A percentile compares a stretch with the other conserved stretches of the same genome.
These are phyloP conservation scores for Gentiana straminea DNA, from an alignment of 257 asterid species.

Conservation along the genomic window DNA sequence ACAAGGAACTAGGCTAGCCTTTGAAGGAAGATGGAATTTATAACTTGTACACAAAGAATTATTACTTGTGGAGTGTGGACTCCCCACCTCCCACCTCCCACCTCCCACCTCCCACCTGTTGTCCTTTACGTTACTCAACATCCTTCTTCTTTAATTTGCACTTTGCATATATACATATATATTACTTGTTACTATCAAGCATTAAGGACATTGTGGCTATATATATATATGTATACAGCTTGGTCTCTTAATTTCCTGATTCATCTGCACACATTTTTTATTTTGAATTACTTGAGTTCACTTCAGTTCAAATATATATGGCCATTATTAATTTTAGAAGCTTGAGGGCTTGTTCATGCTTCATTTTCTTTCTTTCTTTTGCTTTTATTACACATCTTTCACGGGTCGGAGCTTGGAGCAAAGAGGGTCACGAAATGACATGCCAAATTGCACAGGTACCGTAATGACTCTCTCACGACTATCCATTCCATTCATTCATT, in stretches of 20 bases:
- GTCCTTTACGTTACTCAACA: not conserved
- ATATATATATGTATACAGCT: not conserved
- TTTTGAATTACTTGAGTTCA: no score
- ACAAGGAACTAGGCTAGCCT: no score
- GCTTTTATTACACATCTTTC: constrained; percentile 23
- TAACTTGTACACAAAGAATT: constrained; percentile 45
- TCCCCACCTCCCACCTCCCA: constrained; percentile 4
- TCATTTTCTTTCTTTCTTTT: constrained; percentile 20
- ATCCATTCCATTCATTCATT: no score
- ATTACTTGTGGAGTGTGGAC: no score
- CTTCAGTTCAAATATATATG: not conserved
- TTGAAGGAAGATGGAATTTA: constrained; percentile 7
- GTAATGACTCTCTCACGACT: not conserved
- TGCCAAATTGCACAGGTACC: constrained; percentile 83
- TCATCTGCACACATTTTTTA: no score
- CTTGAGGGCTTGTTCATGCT: constrained; percentile 12
- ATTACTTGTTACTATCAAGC: no score
- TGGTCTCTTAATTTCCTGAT: not conserved
- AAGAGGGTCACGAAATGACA: constrained; percentile 84
- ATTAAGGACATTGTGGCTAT: no score
- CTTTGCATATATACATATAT: no score
- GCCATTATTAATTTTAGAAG: constrained; percentile 13
- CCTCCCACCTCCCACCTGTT: constrained; percentile 5
- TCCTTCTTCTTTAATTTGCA: no score
- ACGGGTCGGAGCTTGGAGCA: constrained; percentile 74